Evolutionary conservation across 495 filamentous ascomycete genomes (phyloP), one percentile per base, ranked within the genome.

Genomic region (Penicillium flavigenum): DNA sequence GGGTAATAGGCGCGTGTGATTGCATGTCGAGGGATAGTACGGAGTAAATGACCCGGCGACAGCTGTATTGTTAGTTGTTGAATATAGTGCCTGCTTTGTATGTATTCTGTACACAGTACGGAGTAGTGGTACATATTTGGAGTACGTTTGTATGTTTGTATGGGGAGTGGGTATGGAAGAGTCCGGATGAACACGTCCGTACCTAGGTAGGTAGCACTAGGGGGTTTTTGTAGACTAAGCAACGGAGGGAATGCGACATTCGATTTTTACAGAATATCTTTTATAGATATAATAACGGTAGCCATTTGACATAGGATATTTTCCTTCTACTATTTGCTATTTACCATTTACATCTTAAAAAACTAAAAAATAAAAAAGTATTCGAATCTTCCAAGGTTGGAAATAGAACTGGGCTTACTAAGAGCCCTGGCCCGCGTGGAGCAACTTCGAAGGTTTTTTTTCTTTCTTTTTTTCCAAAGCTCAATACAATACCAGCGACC

Each of bases 1-100:
- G 59, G 60, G 60, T 63, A 63, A 68, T 66, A 36, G 20, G 54
- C n/a, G 53, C 39, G 44, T 58, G 53, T 56, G 58, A 60, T 59
- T 14, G 19, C 9, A 51, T 32, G 11, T 32, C 31, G 34, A 38
- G 26, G 47, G 41, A 38, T 36, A 41, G 16, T 14, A 14, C 14
- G 34, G 5, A 16, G 34, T 50, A 16, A 24, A 51, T 51, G 32
- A n/a, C 46, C 29, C 42, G 16, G 45, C 47, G 11, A 38, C 17
- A 24, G 38, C 39, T 20, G 51, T 44, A 44, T 24, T 14, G 14
- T 16, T 11, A 8, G 31, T 34, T 24, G 48, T 51, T 27, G 34
- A 14, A 5, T 27, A 29, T n/a, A 24, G 9, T 47, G 24, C 29
- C n/a, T 48, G 29, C 29, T 42, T 51, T 26, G 17, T 17, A 17